Base-by-base conservation (phyloP, 176 grass and related monocot species). In the Eragrostis curvula region DNA sequence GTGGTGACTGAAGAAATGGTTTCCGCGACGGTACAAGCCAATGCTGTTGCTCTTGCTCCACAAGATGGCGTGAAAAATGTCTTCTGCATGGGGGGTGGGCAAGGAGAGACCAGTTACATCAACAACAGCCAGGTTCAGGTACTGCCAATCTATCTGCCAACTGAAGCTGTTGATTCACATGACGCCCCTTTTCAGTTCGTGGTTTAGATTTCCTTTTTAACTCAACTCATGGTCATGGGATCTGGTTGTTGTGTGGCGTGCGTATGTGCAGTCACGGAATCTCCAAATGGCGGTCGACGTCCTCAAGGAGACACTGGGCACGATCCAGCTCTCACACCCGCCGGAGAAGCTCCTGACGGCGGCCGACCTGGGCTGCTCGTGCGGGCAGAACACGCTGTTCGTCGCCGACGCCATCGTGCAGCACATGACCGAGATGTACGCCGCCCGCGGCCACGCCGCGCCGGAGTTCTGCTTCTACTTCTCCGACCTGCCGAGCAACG, bases 401-500 rank as follows among this genome's bases (percentile, higher is more conserved):
- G 68, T 74, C 67, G 77, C 81, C 57, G 85, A 77, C 3, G 28
- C 41, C 40, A 49, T 82, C 28, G 68, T 82, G 15, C 36, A 48
- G 18, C 53, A 68, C 77, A 62, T 87, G 6, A 40, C 52, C 2
- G 27, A 16, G 23, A 7, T 30, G 12, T 81, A 74, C 24, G 45
- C 52, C 27, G 27, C 52, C 40, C 55, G 47, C 0, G 68, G 68
- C 23, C 13, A 32, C 28, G 59, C 15, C 8, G 17, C 69, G 7
- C 85, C 85, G 5, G 85, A 87, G 41, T 81, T 87, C 59, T 62
- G 55, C 62, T 48, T 75, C 51, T 80, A 67, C 85, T 81, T 87
- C 77, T 87, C 77, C n/a, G 85, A 87, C 43, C 70, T 87, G 13
- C 85, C 85, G 9, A 70, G 63, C n/a, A 87, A 87, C 43, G 85